Evolutionary conservation across 495 filamentous ascomycete genomes (phyloP), one percentile per base, ranked within the genome.

Genomic region (Penicillium coprophilum): DNA sequence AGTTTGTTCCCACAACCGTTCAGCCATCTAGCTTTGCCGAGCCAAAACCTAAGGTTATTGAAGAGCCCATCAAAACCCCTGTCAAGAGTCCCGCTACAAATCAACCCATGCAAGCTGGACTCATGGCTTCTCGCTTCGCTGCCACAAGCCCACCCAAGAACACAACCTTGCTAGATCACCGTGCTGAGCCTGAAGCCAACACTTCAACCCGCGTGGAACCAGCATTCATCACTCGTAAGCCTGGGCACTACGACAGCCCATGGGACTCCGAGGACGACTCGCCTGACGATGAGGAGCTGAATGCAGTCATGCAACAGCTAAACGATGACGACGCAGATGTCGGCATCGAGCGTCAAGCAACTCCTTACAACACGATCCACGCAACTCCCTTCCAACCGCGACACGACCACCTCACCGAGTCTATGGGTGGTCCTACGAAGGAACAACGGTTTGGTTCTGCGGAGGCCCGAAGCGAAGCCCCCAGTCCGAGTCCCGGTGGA

Each of bases 271-370:
- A 55, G 10, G 57, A 67, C 6, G 74, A 72, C 19, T 76, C 75
- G 0, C 83, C 83, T 21, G 85, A 88, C 40, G 87, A 89, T 57
- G 85, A 87, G 53, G 90, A 95, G 66, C 85, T 95, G 59, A 90
- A 96, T 70, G 89, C 84, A 24, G 79, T 96, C 50, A 94, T 96
- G 89, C 85, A 86, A 17, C 87, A 91, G 46, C 78, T 96, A 49
- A 87, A 91, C 64, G 81, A 78, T 30, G 81, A 78, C 36, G 86
- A 88, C 55, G 86, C 87, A 0, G 83, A 87, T 54, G 79, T 88
- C 65, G 88, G 88, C 9, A 80, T 91, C 55, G 87, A 88, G 63
- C 78, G 83, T 65, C 69, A 80, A 38, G 67, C 75, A 54, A 80
- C 80, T 20, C 75, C 78, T 3, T 70, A 53, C 31, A 24, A 54